Conservation (phyloP, 495 filamentous ascomycete species). For the Glutinoglossum americanum region DNA sequence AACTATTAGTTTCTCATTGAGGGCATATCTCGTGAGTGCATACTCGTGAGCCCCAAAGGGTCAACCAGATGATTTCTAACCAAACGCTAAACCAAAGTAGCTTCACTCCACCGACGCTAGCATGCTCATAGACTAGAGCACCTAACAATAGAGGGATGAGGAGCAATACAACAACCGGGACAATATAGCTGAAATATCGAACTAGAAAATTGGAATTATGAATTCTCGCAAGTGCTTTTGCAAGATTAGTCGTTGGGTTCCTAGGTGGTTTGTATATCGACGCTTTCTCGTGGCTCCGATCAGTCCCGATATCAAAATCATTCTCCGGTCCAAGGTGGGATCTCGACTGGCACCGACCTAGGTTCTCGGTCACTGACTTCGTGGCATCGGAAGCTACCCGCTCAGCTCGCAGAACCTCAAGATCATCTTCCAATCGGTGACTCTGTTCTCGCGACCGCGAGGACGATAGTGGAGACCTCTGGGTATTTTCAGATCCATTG, state of each 20-base stretch:
- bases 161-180: conserved; percentile 49
- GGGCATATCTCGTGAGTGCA: conserved; percentile 17
- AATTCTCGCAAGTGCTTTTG: conserved; percentile 39
- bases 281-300: no score
- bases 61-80: no score
- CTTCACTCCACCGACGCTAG: conserved; percentile 28
- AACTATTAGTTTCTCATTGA: not conserved
- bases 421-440: conserved; percentile 58
- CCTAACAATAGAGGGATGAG: conserved; percentile 69
- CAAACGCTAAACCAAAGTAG: no score
- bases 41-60: no score
- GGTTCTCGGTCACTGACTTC: conserved; percentile 43
- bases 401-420: conserved; percentile 67
- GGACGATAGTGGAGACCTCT: conserved; percentile 19
- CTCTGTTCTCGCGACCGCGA: conserved; percentile 41
- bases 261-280: no score
- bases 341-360: conserved; percentile 25
- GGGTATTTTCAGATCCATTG: not conserved
- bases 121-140: conserved; percentile 36
- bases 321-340: no score
- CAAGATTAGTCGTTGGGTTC: conserved; percentile 30
- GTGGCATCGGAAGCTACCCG: conserved; percentile 39
- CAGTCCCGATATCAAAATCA: no score
- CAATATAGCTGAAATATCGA: conserved; percentile 74
- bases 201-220: conserved; percentile 57